Percentiles rank a stretch among this genome's conserved stretches.
These are phyloP conservation scores for Boechera stricta DNA, from an alignment of 345 rosid species.

Conservation along the genomic window DNA sequence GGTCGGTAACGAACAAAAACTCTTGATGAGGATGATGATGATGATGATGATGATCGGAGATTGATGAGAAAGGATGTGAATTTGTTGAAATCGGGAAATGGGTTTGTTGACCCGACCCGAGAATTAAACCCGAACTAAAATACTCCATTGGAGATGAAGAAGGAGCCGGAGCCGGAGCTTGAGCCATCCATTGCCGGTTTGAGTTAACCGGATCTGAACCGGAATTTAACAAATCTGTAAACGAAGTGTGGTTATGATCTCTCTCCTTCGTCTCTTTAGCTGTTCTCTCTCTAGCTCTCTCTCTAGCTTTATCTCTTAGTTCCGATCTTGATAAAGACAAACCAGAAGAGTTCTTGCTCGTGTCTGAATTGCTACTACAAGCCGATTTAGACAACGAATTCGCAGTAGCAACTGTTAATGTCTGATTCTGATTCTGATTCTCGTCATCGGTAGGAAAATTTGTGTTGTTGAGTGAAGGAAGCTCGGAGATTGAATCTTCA, in stretches of 20 bases:
- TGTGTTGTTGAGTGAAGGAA: conserved; percentile 69
- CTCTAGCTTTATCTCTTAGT: conserved; percentile 72
- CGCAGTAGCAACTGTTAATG: not conserved
- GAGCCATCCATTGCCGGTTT: conserved; percentile 59
- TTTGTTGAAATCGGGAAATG: conserved; percentile 53
- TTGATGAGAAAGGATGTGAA: conserved; percentile 48
- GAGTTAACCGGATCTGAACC: conserved; percentile 57
- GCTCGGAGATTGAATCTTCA: conserved; percentile 79
- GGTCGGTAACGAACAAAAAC: conserved; percentile 78
- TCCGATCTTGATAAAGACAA: conserved; percentile 80
- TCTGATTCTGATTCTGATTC: conserved; percentile 66
- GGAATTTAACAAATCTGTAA: conserved; percentile 80
- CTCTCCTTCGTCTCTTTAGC: conserved; percentile 87
- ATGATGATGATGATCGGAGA: conserved; percentile 41
- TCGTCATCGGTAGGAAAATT: conserved; percentile 72
- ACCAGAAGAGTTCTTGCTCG: conserved; percentile 85
- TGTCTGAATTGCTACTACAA: conserved; percentile 94
- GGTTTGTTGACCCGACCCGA: conserved; percentile 49
- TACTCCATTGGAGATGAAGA: conserved; percentile 65
- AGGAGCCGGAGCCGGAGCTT: conserved; percentile 32
- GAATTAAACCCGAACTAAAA: conserved; percentile 55
- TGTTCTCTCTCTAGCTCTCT: conserved; percentile 82
- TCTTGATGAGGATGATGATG: conserved; percentile 56
- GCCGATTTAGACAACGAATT: conserved; percentile 80
- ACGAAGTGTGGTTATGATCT: conserved; percentile 55